Base-by-base conservation (phyloP, 2,329 filamentous ascomycete genomes). In the Fusarium azukiicola region DNA sequence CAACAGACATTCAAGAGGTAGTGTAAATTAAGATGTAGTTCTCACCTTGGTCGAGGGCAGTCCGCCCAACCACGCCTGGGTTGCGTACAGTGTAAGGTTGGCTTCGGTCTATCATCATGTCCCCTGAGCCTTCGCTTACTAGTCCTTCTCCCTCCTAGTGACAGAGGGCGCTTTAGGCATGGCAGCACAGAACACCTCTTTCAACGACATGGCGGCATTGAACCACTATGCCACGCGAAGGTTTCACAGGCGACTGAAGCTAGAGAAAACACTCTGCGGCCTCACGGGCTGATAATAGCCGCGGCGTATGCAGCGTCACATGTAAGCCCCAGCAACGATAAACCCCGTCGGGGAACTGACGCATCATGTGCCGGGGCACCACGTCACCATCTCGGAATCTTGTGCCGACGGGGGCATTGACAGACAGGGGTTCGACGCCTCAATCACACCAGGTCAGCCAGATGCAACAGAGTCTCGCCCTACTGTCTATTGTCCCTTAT, bases 341-440 rank as follows among this genome's bases (percentile, higher is more conserved):
- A 67, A 67, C 44, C 63, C 63, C 63, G 63, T 47, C 63, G 63
- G 63, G 42, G 63, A 23, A 49, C 38, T 67, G 32, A 44, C 46
- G 63, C 6, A 67, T 17, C 63, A 49, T 47, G 63, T 67, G 63
- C 63, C 63, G 44, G 27, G 44, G 42, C 63, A 67, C 46, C 42
- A 67, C 63, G 63, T 67, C 63, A 67, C 27, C 63, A 21, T 67
- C 63, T 67, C 44, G 63, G 63, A 67, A 67, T 46, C 44, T 67
- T 47, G 36, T n/a, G 63, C 63, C 63, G 63, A 67, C 63, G 32
- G 63, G 19, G 19, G 49, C 23, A 13, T 47, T n/a, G 44, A 49
- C 63, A 46, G 17, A 27, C 44, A 47, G 8, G 44, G 42, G 13
- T 40, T 44, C 44, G 63, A 32, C 63, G 63, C 63, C 63, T 66